Evolutionary conservation across 2,329 filamentous ascomycete genomes (phyloP), one percentile per base, ranked within the genome.

Genomic region (Claviceps citrina): DNA sequence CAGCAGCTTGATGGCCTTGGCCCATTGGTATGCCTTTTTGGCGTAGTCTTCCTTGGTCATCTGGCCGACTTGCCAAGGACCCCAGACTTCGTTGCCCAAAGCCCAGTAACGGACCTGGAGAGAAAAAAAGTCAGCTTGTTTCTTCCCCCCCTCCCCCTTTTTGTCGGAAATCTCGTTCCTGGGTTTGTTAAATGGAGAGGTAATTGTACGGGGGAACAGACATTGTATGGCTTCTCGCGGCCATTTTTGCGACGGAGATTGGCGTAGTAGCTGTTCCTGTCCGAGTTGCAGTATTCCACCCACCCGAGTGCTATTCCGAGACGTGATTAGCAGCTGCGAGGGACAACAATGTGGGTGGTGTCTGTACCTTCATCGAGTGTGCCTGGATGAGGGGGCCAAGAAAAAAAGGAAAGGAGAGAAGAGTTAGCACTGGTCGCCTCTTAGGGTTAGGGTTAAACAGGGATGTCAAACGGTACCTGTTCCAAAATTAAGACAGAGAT

Each of bases 31-130:
- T 13, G 33, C 33, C 7, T 36, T 36, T 26, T 36, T 27, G 2
- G 33, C 33, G 10, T 36, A 36, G 33, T 36, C 33, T 26, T 36
- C 33, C 15, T 36, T 36, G 16, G 33, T 36, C 33, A 36, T 36
- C 26, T 36, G 33, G 7, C 33, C n/a, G 7, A 36, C 33, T 18
- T 36, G 33, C 33, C 33, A 36, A 9, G 33, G 33, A 19, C 33
- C 33, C 33, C 33, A 36, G 7, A 36, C n/a, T 13, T 36, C 33
- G n/a, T 36, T 36, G 5, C 33, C 33, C 24, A 36, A 18, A 18
- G 33, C 33, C 33, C 33, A 36, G 18, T 36, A 36, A 16, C 33
- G 33, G 20, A 35, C 33, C 33, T 35, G n/a, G n/a, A n/a, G n/a
- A n/a, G n/a, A n/a, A n/a, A n/a, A n/a, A n/a, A n/a, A n/a, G n/a